Percentiles rank a stretch among this genome's conserved stretches.
These are phyloP conservation scores for Syncephalastrum monosporum DNA, from an alignment of 371 early-diverging fungal species.

Conservation along the genomic window DNA sequence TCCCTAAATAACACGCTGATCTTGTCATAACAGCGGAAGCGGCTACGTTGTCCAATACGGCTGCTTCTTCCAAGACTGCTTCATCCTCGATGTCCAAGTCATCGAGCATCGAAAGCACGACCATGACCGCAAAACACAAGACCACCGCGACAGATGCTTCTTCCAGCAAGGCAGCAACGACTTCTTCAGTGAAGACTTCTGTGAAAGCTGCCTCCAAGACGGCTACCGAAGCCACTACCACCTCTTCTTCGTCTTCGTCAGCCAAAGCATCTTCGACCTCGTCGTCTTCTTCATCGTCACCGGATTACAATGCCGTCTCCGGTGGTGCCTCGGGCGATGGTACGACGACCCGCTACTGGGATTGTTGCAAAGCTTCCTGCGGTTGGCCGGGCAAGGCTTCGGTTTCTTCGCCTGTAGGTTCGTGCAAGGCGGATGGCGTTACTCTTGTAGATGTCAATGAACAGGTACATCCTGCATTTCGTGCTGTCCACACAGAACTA, in stretches of 20 bases:
- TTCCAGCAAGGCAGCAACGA: conserved; percentile 11
- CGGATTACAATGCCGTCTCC: conserved; percentile 15
- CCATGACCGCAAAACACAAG: conserved; percentile 7
- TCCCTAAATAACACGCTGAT: too few species aligned
- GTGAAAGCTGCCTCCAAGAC: conserved; percentile 4
- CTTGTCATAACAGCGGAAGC: too few species aligned
- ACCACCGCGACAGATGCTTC: not conserved
- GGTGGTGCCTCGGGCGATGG: conserved; percentile 33
- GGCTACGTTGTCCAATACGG: too few species aligned
- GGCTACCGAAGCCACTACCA: conserved; percentile 1
- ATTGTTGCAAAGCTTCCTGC: conserved; percentile 51
- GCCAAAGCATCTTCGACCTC: too few species aligned
- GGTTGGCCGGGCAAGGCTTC: conserved; percentile 39
- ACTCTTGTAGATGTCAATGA: conserved; percentile 23
- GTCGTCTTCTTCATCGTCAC: conserved; percentile 1
- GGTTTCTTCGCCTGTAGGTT: conserved; percentile 29
- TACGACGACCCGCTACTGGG: conserved; percentile 48
- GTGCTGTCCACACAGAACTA: not conserved
- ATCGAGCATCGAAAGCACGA: conserved; percentile 8
- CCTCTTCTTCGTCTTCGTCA: conserved; percentile 3
- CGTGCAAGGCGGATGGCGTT: conserved; percentile 36
- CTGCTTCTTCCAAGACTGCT: not conserved
- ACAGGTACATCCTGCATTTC: conserved; percentile 2
- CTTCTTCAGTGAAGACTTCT: not conserved
- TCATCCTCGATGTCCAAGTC: conserved; percentile 9